Conservation (phyloP, 2,329 filamentous ascomycete species). For the Fusarium equiseti region DNA sequence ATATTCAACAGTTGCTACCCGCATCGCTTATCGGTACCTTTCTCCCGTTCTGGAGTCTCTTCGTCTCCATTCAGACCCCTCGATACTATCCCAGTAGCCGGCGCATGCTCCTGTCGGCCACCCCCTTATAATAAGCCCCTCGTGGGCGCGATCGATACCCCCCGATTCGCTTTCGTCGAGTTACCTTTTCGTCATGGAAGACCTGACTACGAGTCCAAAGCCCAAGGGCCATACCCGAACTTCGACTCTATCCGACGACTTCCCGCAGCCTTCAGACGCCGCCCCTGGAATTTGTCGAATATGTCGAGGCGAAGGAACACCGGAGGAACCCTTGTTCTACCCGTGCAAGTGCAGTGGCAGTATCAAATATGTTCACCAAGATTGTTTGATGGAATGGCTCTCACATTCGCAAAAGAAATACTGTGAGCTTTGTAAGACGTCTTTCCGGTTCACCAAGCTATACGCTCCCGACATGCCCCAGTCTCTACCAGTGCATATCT, state of each 20-base stretch:
- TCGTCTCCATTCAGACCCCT: constrained; percentile 26
- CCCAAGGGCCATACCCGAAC: constrained; percentile 44
- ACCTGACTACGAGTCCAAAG: constrained; percentile 39
- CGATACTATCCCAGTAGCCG: constrained; percentile 18
- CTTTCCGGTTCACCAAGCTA: constrained; percentile 97
- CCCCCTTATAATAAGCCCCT: constrained; percentile 45
- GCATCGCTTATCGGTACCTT: constrained; percentile 3
- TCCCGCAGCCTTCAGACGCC: constrained; percentile 49
- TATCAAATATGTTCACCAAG: constrained; percentile 98
- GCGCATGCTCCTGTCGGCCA: constrained; percentile 41
- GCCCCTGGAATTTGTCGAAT: constrained; percentile 90
- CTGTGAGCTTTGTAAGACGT: constrained; percentile 98
- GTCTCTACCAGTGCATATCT: constrained; percentile 82
- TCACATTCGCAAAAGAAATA: constrained; percentile 99
- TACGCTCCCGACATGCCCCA: constrained; percentile 95
- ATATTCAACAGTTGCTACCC: neutral
- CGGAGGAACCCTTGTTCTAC: constrained; percentile 90
- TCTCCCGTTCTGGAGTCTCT: neutral
- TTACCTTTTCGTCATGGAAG: constrained; percentile 43
- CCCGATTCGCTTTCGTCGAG: constrained; percentile 36
- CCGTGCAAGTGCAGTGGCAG: constrained; percentile 99
- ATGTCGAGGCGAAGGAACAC: constrained; percentile 88
- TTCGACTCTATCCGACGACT: constrained; percentile 45
- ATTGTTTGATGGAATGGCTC: constrained; percentile 98
- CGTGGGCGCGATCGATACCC: constrained; percentile 45